Evolutionary conservation across 2,329 filamentous ascomycete species (phyloP).

Genomic region (Tolypocladium guangdongense): DNA sequence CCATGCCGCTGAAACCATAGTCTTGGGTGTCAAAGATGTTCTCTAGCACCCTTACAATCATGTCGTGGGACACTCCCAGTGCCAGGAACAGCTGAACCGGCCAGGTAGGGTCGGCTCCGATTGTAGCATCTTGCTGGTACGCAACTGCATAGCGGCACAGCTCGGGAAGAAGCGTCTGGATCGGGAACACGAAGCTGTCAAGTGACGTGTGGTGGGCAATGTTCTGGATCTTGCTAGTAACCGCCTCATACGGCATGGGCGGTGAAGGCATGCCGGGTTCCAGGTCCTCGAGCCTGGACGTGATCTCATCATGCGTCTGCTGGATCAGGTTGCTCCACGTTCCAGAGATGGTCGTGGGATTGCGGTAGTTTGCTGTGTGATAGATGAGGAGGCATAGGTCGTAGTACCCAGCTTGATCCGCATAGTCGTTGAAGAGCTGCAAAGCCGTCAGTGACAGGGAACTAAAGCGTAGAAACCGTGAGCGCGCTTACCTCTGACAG

Average conservation of each 20-base stretch:
- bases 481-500: conserved; percentile 60
- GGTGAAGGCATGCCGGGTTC: conserved; percentile 24
- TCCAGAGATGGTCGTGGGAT: conserved; percentile 67
- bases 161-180: conserved; percentile 48
- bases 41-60: conserved; percentile 45
- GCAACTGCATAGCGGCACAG: conserved; percentile 52
- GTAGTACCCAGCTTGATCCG: conserved; percentile 84
- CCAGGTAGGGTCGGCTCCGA: conserved; percentile 46
- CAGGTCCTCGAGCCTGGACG: conserved; percentile 32
- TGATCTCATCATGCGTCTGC: conserved; percentile 50
- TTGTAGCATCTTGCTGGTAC: conserved; percentile 45
- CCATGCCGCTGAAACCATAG: conserved; percentile 43
- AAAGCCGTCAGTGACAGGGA: conserved; percentile 8
- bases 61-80: conserved; percentile 44
- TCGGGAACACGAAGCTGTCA: conserved; percentile 57
- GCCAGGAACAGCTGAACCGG: conserved; percentile 45
- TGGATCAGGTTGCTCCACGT: conserved; percentile 81
- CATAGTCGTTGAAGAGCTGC: conserved; percentile 86
- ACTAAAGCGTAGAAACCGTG: neutral
- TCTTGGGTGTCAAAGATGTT: conserved; percentile 47
- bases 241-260: conserved; percentile 56
- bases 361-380: conserved; percentile 83
- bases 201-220: conserved; percentile 55
- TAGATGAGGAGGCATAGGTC: conserved; percentile 91
- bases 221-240: conserved; percentile 52